Base-by-base conservation (phyloP, 2,329 filamentous ascomycete genomes). In the Didymella lethalis region DNA sequence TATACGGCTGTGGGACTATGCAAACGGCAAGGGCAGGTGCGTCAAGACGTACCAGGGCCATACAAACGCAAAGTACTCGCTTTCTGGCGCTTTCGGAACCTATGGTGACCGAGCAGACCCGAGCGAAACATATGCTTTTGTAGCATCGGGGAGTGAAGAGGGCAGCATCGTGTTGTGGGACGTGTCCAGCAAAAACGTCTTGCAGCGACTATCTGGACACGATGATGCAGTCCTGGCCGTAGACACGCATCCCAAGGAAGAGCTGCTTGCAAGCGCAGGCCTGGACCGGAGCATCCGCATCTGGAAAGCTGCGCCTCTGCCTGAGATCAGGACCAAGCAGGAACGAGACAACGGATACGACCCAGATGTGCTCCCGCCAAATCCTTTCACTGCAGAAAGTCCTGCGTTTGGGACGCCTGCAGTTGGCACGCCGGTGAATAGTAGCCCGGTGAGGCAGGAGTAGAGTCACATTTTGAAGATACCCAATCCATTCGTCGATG, bases 21-120 rank as follows among this genome's bases (percentile, higher is more conserved):
- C 96, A 8, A 88, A 92, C 23, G 94, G 94, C 3, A 88, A 93
- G 36, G 94, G 94, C 7, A 88, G 88, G 28, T 95, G 95, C 67
- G 90, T 97, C 71, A 99, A 99, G 83, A 99, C 95, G 14, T 99
- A 98, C 77, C 93, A 97, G 75, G 95, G 95, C 0, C 95, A 98
- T 72, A 80, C 82, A 54, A 99, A 99, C 75, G 84, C 87, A 54
- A 89, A 89, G 61, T 98, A 90, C 78, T 94, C 92, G 64, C 84
- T 98, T n/a, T 87, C 87, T 2, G 92, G 93, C 4, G 89, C 89
- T 40, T 97, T 98, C 72, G 93, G 92, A 12, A 83, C 86, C 1
- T 89, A 90, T 63, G 81, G 82, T 0, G 36, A 18, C 31, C 46
- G 69, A 78, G 47, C 10, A 18, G 43, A 29, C 18, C 34, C 8